Percentiles rank a stretch among this genome's conserved stretches.
Conservation (phyloP, 179 eudicot genomes). For the Beta macrorhiza region DNA sequence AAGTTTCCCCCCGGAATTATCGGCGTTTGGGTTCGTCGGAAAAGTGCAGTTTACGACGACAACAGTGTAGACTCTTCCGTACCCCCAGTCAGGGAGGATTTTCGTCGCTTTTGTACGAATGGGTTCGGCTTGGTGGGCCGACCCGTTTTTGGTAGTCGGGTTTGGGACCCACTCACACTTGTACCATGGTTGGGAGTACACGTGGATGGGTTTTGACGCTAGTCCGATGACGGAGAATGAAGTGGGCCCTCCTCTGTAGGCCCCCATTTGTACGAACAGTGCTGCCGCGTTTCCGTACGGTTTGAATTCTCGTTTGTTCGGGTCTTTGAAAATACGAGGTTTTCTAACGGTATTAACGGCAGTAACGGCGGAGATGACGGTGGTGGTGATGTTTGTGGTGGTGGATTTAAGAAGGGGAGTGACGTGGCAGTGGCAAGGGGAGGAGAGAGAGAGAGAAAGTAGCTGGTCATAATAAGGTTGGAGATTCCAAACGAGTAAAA, state of each 20-base stretch:
- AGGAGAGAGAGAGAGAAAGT: constrained; percentile 22
- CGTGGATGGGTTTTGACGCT: constrained; percentile 57
- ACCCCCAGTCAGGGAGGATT: constrained; percentile 71
- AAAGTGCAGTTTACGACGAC: constrained; percentile 63
- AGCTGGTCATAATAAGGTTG: constrained; percentile 50
- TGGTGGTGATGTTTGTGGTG: background rate
- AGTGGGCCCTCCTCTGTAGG: constrained; percentile 25
- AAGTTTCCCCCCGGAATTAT: constrained; percentile 48
- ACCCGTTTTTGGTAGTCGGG: constrained; percentile 6
- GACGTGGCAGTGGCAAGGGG: constrained; percentile 24
- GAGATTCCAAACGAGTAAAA: constrained; percentile 49
- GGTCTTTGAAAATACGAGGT: background rate
- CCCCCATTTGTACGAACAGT: constrained; percentile 33
- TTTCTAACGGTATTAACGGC: background rate
- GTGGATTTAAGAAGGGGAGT: constrained; percentile 1
- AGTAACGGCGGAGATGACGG: background rate
- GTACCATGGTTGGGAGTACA: constrained; percentile 43
- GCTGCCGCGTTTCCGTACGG: constrained; percentile 50
- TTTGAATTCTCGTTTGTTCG: constrained; percentile 34
- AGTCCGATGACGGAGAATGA: constrained; percentile 46
- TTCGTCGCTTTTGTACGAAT: constrained; percentile 38
- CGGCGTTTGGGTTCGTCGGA: constrained; percentile 28
- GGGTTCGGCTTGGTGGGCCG: background rate
- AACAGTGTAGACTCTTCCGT: constrained; percentile 62
- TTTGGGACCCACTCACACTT: constrained; percentile 50